phyloP scores from a whole-genome alignment of 148 eudicot species.

The Cornus kousa region DNA sequence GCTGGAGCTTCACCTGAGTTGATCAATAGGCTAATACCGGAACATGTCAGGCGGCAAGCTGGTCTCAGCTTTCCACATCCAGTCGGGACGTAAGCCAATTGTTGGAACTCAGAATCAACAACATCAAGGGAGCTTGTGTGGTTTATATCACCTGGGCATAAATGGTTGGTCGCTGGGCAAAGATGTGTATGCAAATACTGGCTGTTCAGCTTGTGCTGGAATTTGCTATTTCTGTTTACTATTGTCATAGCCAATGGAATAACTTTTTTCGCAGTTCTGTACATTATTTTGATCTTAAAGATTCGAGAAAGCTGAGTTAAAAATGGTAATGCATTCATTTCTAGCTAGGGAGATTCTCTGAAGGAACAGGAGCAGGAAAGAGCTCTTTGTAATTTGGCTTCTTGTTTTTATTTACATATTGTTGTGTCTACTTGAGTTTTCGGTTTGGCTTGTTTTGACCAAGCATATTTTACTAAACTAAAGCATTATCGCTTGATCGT shows the following conservation, averaged over 20 bases:
- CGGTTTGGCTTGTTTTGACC: background rate
- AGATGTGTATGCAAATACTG: constrained; percentile 10
- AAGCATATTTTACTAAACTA: no score
- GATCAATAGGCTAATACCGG: constrained; percentile 65
- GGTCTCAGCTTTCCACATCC: constrained; percentile 44
- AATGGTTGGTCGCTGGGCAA: constrained; percentile 1
- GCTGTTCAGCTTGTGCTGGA: constrained; percentile 3
- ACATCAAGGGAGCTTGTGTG: background rate
- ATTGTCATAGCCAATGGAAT: constrained; percentile 6
- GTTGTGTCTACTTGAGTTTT: background rate
- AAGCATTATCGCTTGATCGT: no score
- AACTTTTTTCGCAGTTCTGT: constrained; percentile 12
- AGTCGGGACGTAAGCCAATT: constrained; percentile 28
- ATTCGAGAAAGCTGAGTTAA: constrained; percentile 9
- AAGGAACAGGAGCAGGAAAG: background rate
- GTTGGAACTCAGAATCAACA: constrained; percentile 3
- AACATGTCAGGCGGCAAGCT: constrained; percentile 59
- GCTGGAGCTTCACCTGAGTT: constrained; percentile 66
- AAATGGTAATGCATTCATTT: background rate
- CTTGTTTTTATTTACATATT: background rate
- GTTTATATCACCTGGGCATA: constrained; percentile 1
- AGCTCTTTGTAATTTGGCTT: background rate
- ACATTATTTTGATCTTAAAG: constrained; percentile 15
- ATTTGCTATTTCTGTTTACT: constrained; percentile 8
- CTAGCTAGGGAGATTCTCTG: background rate